Conservation (phyloP, 805 yeast species). For the Yamadazyma akitaensis region DNA sequence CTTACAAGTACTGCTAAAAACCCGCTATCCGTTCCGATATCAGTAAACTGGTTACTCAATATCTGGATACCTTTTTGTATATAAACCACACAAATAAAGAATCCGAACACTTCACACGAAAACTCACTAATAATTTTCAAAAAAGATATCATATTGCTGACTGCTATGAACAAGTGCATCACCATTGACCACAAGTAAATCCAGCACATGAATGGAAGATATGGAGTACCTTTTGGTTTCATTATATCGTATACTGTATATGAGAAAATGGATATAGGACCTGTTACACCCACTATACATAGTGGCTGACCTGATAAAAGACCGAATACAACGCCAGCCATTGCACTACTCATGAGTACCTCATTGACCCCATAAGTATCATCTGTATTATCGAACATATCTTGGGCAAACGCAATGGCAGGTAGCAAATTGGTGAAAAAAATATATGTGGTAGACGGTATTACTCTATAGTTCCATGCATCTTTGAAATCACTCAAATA, state of each 20-base stretch:
- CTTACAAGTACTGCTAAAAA: constrained; percentile 76
- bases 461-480: constrained; percentile 78
- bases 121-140: constrained; percentile 72
- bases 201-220: constrained; percentile 96
- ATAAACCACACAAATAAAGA: constrained; percentile 84
- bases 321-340: constrained; percentile 90
- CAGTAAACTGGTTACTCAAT: constrained; percentile 62
- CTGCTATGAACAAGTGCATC: constrained; percentile 70
- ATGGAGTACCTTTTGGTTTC: constrained; percentile 50
- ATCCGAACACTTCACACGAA: constrained; percentile 91
- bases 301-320: constrained; percentile 84
- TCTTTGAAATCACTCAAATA: constrained; percentile 80
- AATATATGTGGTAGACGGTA: constrained; percentile 79
- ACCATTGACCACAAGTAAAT: constrained; percentile 86
- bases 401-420: constrained; percentile 94
- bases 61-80: constrained; percentile 89
- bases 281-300: constrained; percentile 95
- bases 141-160: constrained; percentile 62
- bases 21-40: constrained; percentile 44
- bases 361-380: constrained; percentile 91
- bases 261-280: constrained; percentile 89
- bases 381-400: constrained; percentile 89
- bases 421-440: constrained; percentile 90
- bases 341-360: constrained; percentile 74
- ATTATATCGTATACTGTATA: constrained; percentile 82